A percentile compares a stretch with the other conserved stretches of the same genome.
These are phyloP conservation scores for Lactarius akahatsu DNA, from an alignment of 768 basidiomycete species.

Conservation along the genomic window DNA sequence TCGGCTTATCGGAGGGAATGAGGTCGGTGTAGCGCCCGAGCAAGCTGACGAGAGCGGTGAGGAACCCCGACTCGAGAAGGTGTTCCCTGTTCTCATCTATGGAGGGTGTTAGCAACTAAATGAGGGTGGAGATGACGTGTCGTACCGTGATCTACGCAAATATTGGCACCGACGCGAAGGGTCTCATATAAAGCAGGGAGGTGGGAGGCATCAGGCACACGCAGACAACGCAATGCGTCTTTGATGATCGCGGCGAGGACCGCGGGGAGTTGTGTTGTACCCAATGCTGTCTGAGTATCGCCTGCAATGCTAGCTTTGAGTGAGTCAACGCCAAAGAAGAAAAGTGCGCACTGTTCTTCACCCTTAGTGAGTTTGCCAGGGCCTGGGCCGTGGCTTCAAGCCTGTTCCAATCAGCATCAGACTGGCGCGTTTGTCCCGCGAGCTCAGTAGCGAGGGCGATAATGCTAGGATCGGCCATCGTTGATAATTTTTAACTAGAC, in stretches of 20 bases:
- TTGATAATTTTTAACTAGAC: conserved; percentile 6
- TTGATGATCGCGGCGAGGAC: conserved; percentile 61
- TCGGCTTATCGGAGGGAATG: conserved; percentile 41
- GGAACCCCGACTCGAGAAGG: conserved; percentile 69
- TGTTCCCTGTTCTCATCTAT: conserved; percentile 73
- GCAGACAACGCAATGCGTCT: conserved; percentile 50
- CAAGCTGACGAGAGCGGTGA: conserved; percentile 62
- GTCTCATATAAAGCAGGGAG: conserved; percentile 61
- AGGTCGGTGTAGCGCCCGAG: conserved; percentile 61
- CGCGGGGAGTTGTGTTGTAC: conserved; percentile 61
- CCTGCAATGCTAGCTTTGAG: conserved; percentile 39
- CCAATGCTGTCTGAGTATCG: conserved; percentile 70
- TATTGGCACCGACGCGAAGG: conserved; percentile 75
- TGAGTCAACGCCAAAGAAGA: neutral
- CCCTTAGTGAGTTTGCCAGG: conserved; percentile 24
- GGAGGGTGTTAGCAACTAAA: conserved; percentile 15
- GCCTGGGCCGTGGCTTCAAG: conserved; percentile 23
- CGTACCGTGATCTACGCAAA: conserved; percentile 82
- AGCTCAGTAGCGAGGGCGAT: conserved; percentile 25
- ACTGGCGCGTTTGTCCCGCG: conserved; percentile 15
- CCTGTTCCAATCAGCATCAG: conserved; percentile 27
- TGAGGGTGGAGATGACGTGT: conserved; percentile 10
- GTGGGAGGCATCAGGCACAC: conserved; percentile 46
- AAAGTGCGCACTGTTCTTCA: conserved; percentile 21
- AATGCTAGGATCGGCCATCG: conserved; percentile 21